Base-by-base conservation (phyloP, 140 eudicot species). In the Stevia rebaudiana region DNA sequence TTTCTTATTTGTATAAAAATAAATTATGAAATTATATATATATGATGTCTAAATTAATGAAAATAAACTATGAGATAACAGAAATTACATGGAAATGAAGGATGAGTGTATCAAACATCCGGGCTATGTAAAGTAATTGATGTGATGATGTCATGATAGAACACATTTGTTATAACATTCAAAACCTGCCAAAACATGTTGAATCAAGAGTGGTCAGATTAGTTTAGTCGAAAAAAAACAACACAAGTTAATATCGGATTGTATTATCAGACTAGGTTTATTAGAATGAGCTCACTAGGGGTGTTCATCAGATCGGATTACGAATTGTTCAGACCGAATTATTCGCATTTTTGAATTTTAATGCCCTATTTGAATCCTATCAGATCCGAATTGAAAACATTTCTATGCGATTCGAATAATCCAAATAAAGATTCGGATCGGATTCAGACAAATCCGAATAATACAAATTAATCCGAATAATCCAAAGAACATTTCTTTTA, bases 161-260 rank as follows among this genome's bases (percentile, higher is more conserved):
- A 30, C 15, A 72, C 13, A 40, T 39, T 42, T 52, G 71, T 51
- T 39, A 51, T 51, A 28, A 25, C 37, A 28, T 51, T 30, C 57
- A 23, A 16, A 63, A 53, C 66, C 78, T 73, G 72, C 16, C 36
- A 61, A 39, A 61, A 71, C 21, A 47, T 12, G 62, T 36, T 61
- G 22, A 37, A 48, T 39, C 31, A 71, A 0, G 10, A 7, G 63
- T 17, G 13, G 13, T 7, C 37, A 18, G 19, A 49, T 23, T 36
- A 47, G 68, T 35, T 19, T 21, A 8, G 28, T 48, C 18, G 5
- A 58, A 47, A 9, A 70, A 31, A 9, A 70, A 31, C 51, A 8
- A 42, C 16, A 25, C 42, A 36, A 52, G 23, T 4, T 15, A 23
- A 28, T 22, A n/a, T n/a, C n/a, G n/a, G n/a, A n/a, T n/a, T n/a